A percentile compares a stretch with the other conserved stretches of the same genome.
Conservation (phyloP, 345 rosid species). For the Lepidium didymum region DNA sequence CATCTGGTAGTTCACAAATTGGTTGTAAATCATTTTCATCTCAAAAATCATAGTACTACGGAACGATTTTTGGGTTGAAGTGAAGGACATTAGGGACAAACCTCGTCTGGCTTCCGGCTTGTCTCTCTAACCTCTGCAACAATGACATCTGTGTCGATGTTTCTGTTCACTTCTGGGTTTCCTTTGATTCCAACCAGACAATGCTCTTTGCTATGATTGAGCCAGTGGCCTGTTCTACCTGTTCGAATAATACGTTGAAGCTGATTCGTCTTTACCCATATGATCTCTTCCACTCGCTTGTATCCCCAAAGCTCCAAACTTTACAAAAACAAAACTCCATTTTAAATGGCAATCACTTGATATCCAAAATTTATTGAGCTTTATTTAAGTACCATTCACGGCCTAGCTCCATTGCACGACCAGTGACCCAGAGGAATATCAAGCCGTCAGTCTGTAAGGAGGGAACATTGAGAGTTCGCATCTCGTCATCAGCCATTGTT, state of each 20-base stretch:
- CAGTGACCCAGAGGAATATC: conserved; percentile 98
- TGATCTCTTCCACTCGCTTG: conserved; percentile 92
- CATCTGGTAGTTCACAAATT: conserved; percentile 49
- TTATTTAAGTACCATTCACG: conserved; percentile 67
- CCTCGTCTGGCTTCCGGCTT: conserved; percentile 99
- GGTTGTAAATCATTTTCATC: not conserved
- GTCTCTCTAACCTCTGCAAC: conserved; percentile 99
- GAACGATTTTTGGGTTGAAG: not conserved
- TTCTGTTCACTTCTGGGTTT: conserved; percentile 85
- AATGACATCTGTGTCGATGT: conserved; percentile 93
- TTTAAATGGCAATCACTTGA: not conserved
- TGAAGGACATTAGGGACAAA: conserved; percentile 24
- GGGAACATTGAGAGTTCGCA: conserved; percentile 97
- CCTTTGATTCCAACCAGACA: conserved; percentile 99
- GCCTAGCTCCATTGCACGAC: conserved; percentile 99
- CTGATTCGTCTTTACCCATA: conserved; percentile 92
- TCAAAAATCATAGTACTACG: not conserved
- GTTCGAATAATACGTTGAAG: conserved; percentile 98
- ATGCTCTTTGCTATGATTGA: conserved; percentile 97
- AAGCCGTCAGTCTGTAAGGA: conserved; percentile 97
- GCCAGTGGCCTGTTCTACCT: conserved; percentile 99
- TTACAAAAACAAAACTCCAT: not conserved
- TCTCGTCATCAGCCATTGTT: conserved; percentile 98
- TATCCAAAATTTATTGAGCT: not conserved
- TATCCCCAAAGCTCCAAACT: conserved; percentile 98